Evolutionary conservation across 495 filamentous ascomycete species (phyloP).

Genomic region (Lophiotrema nucula): DNA sequence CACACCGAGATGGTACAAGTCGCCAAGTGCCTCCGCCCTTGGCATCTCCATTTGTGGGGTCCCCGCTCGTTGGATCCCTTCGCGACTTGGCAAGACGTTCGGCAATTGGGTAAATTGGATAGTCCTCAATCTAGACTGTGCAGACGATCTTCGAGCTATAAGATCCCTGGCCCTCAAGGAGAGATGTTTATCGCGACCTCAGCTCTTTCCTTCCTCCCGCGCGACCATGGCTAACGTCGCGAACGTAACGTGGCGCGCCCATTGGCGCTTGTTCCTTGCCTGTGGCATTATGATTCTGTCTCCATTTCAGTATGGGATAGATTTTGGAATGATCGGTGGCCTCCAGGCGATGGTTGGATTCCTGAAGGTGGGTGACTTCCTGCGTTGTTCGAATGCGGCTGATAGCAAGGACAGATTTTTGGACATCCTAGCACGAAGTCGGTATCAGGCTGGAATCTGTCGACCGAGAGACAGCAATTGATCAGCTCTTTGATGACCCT

Average conservation of each 20-base stretch:
- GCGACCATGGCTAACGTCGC: slow-evolving; percentile 12
- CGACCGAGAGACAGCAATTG: slow-evolving; percentile 54
- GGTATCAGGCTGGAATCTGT: slow-evolving; percentile 55
- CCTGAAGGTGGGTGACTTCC: slow-evolving; percentile 46
- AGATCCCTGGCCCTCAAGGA: too few species aligned
- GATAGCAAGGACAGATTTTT: slow-evolving; percentile 16
- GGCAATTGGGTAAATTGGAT: too few species aligned
- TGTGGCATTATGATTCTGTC: slow-evolving; percentile 51
- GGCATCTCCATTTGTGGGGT: too few species aligned
- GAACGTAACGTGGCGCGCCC: slow-evolving; percentile 12
- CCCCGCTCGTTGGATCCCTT: too few species aligned
- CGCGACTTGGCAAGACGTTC: too few species aligned
- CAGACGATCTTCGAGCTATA: too few species aligned
- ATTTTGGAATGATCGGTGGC: slow-evolving; percentile 62
- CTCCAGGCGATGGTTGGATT: slow-evolving; percentile 65
- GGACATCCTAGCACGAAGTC: slow-evolving; percentile 37
- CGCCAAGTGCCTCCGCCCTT: too few species aligned
- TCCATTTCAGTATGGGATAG: slow-evolving; percentile 64
- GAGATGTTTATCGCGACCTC: too few species aligned
- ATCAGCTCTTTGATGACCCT: slow-evolving; percentile 62
- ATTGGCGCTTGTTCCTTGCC: slow-evolving; percentile 42
- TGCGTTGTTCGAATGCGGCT: background rate
- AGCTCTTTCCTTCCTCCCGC: too few species aligned
- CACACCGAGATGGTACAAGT: too few species aligned
- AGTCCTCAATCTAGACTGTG: too few species aligned